Evolutionary conservation across 192 early-diverging fungal species (phyloP).

Genomic region (Borealophlyctis nickersoniae): DNA sequence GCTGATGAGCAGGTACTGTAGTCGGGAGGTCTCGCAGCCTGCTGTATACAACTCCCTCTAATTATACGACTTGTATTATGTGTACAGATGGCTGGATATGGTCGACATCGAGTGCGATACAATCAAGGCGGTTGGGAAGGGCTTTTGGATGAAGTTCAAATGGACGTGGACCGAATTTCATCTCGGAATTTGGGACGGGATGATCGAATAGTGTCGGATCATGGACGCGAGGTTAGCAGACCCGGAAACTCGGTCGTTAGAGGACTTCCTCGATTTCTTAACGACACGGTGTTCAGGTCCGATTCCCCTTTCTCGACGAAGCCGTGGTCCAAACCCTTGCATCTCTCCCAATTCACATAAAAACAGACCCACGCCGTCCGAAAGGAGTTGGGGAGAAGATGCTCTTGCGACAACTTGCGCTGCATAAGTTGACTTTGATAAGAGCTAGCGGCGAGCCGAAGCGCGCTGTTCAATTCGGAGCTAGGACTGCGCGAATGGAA

Average conservation of each 20-base stretch:
- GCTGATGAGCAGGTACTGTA: constrained; percentile 84
- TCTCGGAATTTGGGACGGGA: constrained; percentile 89
- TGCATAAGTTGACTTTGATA: constrained; percentile 58
- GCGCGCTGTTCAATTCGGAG: constrained; percentile 97
- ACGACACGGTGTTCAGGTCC: constrained; percentile 37
- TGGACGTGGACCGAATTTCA: constrained; percentile 83
- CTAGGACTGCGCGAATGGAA: constrained; percentile 91
- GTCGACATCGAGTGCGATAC: constrained; percentile 76
- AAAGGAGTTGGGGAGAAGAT: constrained; percentile 89
- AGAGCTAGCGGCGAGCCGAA: constrained; percentile 74
- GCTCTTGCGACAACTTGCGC: constrained; percentile 72
- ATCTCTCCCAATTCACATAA: constrained; percentile 68
- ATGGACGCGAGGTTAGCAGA: constrained; percentile 70
- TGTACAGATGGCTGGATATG: constrained; percentile 69
- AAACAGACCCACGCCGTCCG: constrained; percentile 75
- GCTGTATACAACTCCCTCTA: neutral
- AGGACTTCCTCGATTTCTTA: too few species aligned
- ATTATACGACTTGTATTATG: neutral
- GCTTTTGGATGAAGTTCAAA: constrained; percentile 70
- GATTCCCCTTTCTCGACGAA: constrained; percentile 81
- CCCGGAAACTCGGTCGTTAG: neutral
- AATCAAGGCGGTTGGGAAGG: constrained; percentile 58
- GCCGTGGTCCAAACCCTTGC: constrained; percentile 68
- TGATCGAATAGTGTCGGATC: constrained; percentile 87
- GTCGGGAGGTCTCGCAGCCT: neutral